Evolutionary conservation across 768 basidiomycete genomes (phyloP), one percentile per base, ranked within the genome.

Genomic region (Calocera cornea): DNA sequence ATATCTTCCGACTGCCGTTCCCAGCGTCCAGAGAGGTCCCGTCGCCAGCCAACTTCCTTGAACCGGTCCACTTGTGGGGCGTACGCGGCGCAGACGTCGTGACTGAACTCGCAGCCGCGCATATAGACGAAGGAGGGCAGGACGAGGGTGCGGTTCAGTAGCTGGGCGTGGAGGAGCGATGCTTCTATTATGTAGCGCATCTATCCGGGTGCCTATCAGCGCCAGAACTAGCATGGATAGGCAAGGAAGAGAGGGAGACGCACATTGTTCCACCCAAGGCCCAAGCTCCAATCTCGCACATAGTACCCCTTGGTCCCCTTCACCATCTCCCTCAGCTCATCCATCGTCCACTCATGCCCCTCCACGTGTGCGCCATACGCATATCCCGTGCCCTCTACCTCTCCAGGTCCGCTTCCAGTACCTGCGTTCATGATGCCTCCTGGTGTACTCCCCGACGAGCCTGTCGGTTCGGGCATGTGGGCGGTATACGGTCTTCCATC

Each of bases 181-280:
- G 80, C 78, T 69, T 82, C 81, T 67, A 82, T 77, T 68, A 82
- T 83, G 69, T 82, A 82, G 22, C 81, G 78, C 76, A 82, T 76
- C 81, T 68, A 1, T 29, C 41, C 31, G 10, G 34, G 44, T 60
- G 24, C n/a, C 17, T n/a, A 64, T 34, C 41, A 11, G 17, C 16
- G 10, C 31, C 34, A 17, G 40, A n/a, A 47, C 36, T 38, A 38
- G 36, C 16, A n/a, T 14, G 33, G 19, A 41, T 36, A 50, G 63
- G 60, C 3, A 41, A 24, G 11, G 17, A 36, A 38, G 38, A 2
- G 41, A 27, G 40, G 1, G 64, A 12, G 41, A 71, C 80, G 68
- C 34, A 81, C 80, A 50, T 82, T 82, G 70, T 83, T 82, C 80
- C 80, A 82, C 22, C 81, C 82, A 3, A 82, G 71, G 1, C 76